Conservation (phyloP, 331 rosid genomes). For the Rhamnella rubrinervis region DNA sequence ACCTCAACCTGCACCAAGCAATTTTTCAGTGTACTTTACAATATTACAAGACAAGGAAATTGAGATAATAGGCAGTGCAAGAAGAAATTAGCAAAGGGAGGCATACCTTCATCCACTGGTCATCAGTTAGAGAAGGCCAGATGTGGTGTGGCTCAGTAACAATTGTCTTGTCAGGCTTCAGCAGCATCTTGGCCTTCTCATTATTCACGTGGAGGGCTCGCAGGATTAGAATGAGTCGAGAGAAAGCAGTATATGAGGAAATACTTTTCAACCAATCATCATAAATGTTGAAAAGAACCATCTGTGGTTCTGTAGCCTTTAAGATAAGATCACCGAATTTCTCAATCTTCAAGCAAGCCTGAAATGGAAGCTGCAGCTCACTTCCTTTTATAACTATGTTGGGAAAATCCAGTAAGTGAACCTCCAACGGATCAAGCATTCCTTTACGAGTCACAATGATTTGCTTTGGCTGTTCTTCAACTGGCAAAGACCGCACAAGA, state of each 20-base stretch:
- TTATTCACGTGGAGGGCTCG: constrained; percentile 96
- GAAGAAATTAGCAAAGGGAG: background rate
- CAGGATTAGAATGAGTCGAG: constrained; percentile 86
- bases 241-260: constrained; percentile 95
- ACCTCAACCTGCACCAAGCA: constrained; percentile 83
- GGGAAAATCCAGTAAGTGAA: constrained; percentile 90
- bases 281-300: constrained; percentile 97
- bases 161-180: constrained; percentile 92
- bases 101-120: constrained; percentile 98
- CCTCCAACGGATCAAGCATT: constrained; percentile 96
- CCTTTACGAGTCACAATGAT: constrained; percentile 97
- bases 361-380: constrained; percentile 98
- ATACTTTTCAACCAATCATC: constrained; percentile 99
- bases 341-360: constrained; percentile 95
- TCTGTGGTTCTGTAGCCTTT: constrained; percentile 97
- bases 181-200: constrained; percentile 94
- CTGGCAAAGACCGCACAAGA: constrained; percentile 93
- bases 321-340: constrained; percentile 94
- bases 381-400: constrained; percentile 97
- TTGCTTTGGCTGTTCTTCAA: constrained; percentile 97
- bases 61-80: background rate
- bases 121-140: constrained; percentile 97
- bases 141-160: constrained; percentile 96
- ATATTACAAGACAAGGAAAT: background rate
- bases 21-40: background rate